Evolutionary conservation across 2,329 filamentous ascomycete species (phyloP), one percentile per base, ranked within the genome.

Genomic region (Tolypocladium cylindrosporum): DNA sequence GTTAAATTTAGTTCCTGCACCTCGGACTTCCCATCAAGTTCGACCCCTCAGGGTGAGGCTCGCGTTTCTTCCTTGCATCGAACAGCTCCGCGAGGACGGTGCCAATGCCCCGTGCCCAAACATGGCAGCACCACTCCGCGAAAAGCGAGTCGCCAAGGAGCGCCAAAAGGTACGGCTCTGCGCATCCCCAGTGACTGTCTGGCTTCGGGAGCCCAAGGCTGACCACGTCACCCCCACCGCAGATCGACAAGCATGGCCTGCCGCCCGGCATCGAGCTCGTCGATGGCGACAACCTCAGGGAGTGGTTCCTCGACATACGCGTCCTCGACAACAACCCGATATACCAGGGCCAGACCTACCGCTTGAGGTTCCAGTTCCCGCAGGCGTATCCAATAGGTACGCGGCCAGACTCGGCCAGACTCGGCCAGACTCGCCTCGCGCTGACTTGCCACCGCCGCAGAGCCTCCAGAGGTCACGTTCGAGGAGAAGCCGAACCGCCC

Each of bases 391-490:
- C 94, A 19, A 99, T 99, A 67, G 91, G 90, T 92, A 82, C n/a
- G n/a, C n/a, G n/a, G n/a, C n/a, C n/a, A n/a, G n/a, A 73, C 63
- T 27, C 2, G 27, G 27, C 27, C 21, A n/a, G 39, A 16, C 48
- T 43, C 14, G 34, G 19, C 50, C n/a, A 21, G 19, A 3, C 21
- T 27, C n/a, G 10, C 41, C 21, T 21, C n/a, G 41, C 31, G 41
- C 42, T 43, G 41, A 41, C 41, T 50, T 55, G 34, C 54, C 48
- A 19, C 6, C 42, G 16, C 52, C 41, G 36, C 66, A 96, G 93
- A 97, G 77, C 89, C 94, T 0, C 94, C 94, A 31, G 94, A 99
- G 79, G 94, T 97, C 63, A 89, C 89, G 58, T 99, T 99, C 69
- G 80, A 90, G 57, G 79, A 85, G 65, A 76, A 83, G 56, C 72